These are phyloP conservation scores for Fusarium gaditjirri DNA, from an alignment of 2,329 filamentous ascomycete species.

Conservation along the genomic window DNA sequence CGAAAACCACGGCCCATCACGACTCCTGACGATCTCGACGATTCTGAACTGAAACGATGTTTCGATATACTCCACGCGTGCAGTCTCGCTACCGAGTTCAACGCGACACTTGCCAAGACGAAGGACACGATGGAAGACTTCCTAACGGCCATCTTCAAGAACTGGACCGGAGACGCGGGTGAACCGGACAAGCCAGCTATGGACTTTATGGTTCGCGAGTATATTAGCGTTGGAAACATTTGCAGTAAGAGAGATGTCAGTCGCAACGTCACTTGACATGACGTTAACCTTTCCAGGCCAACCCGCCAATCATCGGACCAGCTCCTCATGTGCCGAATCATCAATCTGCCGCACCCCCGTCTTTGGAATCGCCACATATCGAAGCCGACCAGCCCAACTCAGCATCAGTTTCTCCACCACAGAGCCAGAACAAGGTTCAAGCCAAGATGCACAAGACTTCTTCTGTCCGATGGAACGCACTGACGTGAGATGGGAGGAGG, in stretches of 20 bases:
- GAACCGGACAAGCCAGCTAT: constrained; percentile 38
- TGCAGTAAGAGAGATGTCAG: constrained; percentile 40
- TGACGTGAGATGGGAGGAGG: constrained; percentile 42
- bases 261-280: neutral
- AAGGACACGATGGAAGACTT: constrained; percentile 48
- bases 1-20: constrained; percentile 33
- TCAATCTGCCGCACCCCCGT: constrained; percentile 34
- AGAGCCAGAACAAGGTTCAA: constrained; percentile 19
- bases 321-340: constrained; percentile 28
- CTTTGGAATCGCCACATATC: constrained; percentile 43
- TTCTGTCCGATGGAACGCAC: constrained; percentile 44
- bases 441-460: constrained; percentile 16
- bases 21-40: constrained; percentile 43
- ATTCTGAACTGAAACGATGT: constrained; percentile 44
- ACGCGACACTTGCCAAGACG: constrained; percentile 39
- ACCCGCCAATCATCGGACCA: constrained; percentile 23
- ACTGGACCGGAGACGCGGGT: constrained; percentile 35
- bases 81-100: constrained; percentile 41
- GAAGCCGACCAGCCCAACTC: constrained; percentile 43
- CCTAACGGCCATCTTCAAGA: constrained; percentile 46
- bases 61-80: constrained; percentile 50
- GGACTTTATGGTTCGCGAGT: constrained; percentile 46
- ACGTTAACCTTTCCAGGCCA: constrained; percentile 24
- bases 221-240: constrained; percentile 41
- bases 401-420: constrained; percentile 43